phyloP scores from a whole-genome alignment of 345 rosid genomes.

The Tarenaya hassleriana region DNA sequence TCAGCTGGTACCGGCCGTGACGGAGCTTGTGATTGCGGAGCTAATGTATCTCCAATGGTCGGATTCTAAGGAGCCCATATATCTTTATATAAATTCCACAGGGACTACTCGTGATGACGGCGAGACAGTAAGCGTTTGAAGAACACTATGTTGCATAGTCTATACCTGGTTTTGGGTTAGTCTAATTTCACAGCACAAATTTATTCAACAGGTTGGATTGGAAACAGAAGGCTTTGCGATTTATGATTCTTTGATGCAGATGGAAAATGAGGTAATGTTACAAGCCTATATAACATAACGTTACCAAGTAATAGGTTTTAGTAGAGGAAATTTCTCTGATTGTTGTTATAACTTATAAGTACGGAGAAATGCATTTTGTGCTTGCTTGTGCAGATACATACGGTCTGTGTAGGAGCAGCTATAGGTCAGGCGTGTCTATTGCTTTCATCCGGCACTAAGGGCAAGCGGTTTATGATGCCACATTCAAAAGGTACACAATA shows the following conservation, averaged over 20 bases:
- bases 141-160: not conserved
- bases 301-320: not conserved
- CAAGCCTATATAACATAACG: not conserved
- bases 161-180: not conserved
- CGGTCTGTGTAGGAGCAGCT: conserved; percentile 72
- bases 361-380: conserved; percentile 5
- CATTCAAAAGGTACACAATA: conserved; percentile 61
- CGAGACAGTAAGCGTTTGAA: conserved; percentile 51
- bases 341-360: not conserved
- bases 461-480: conserved; percentile 83
- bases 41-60: conserved; percentile 77
- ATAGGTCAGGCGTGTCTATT: conserved; percentile 76
- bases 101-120: conserved; percentile 94
- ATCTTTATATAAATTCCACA: conserved; percentile 74
- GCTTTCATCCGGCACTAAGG: conserved; percentile 80
- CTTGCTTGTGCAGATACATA: conserved; percentile 51
- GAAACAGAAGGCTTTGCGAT: conserved; percentile 92
- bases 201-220: conserved; percentile 59
- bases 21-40: conserved; percentile 73
- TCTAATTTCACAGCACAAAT: not conserved
- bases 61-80: conserved; percentile 69
- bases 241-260: conserved; percentile 74
- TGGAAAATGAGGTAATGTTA: conserved; percentile 49
- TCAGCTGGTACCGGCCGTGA: conserved; percentile 84
- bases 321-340: not conserved